A percentile compares a stretch with the other conserved stretches of the same genome.
These are phyloP conservation scores for Nicotiana noctiflora DNA, from an alignment of 257 asterid genomes.

Conservation along the genomic window DNA sequence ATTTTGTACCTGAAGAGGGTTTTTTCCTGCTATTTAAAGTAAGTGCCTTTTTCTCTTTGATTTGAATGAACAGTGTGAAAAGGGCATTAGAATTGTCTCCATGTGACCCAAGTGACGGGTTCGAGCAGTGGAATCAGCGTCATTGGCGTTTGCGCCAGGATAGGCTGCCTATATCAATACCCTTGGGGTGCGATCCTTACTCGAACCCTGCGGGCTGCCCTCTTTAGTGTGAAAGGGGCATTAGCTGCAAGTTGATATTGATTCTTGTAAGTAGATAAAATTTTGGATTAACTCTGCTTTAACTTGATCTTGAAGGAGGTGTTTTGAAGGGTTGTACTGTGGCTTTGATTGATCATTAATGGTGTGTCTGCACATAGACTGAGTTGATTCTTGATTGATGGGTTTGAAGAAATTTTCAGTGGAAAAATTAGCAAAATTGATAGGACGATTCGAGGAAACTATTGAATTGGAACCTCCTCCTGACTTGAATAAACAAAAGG, in stretches of 20 bases:
- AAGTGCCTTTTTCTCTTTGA: conserved; percentile 11
- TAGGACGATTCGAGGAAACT: conserved; percentile 16
- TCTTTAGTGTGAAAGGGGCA: background rate
- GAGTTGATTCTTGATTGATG: conserved; percentile 31
- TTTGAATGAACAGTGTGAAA: background rate
- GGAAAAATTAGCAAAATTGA: conserved; percentile 13
- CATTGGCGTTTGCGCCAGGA: no score
- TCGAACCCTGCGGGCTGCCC: no score
- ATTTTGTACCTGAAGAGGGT: conserved; percentile 48
- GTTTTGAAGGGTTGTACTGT: conserved; percentile 4
- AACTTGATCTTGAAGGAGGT: conserved; percentile 7
- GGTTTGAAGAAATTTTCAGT: conserved; percentile 19
- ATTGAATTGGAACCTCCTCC: conserved; percentile 26
- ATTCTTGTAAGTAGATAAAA: background rate
- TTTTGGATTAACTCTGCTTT: background rate
- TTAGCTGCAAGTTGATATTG: conserved; percentile 10
- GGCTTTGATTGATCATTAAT: conserved; percentile 11
- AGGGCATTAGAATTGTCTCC: background rate
- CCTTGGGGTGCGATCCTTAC: no score
- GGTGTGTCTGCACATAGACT: conserved; percentile 14
- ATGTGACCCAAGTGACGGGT: no score
- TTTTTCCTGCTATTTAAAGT: conserved; percentile 9
- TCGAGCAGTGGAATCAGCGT: no score
- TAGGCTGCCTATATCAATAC: no score
- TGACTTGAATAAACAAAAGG: conserved; percentile 16